Conservation (phyloP, 1,139 yeast genomes). For the Debaryomyces sp. region DNA sequence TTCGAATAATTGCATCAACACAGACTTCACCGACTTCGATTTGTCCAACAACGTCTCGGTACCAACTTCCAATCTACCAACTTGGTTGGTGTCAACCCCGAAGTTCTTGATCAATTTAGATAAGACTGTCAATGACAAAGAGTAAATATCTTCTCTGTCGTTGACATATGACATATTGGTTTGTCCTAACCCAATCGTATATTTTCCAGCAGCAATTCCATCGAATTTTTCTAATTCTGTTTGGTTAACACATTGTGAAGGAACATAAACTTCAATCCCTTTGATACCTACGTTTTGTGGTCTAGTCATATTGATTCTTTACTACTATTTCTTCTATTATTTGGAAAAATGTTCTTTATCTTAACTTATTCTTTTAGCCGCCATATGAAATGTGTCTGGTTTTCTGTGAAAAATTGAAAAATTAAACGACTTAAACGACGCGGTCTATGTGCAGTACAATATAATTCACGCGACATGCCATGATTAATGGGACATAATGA, state of each 20-base stretch:
- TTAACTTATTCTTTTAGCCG: conserved; percentile 3
- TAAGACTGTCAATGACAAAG: conserved; percentile 83
- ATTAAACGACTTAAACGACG: conserved; percentile 4
- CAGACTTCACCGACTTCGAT: conserved; percentile 95
- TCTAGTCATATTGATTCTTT: conserved; percentile 14
- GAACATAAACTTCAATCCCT: conserved; percentile 91
- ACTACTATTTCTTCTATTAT: conserved; percentile 1
- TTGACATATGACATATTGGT: conserved; percentile 97
- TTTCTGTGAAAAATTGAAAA: conserved; percentile 3
- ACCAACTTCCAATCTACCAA: conserved; percentile 98
- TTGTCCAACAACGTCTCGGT: conserved; percentile 97
- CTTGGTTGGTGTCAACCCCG: conserved; percentile 73
- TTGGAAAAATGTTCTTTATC: background rate
- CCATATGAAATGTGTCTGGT: background rate
- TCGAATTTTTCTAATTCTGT: conserved; percentile 82
- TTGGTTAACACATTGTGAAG: conserved; percentile 83
- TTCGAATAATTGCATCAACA: conserved; percentile 91
- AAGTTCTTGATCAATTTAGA: conserved; percentile 77
- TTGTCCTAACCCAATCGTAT: conserved; percentile 98
- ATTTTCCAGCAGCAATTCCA: conserved; percentile 90
- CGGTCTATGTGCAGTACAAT: background rate
- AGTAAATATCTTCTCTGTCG: conserved; percentile 96
- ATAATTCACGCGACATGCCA: background rate
- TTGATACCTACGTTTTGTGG: conserved; percentile 86
- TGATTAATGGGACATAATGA: background rate